Conservation (phyloP, 331 rosid species). For the Telfairia occidentalis region DNA sequence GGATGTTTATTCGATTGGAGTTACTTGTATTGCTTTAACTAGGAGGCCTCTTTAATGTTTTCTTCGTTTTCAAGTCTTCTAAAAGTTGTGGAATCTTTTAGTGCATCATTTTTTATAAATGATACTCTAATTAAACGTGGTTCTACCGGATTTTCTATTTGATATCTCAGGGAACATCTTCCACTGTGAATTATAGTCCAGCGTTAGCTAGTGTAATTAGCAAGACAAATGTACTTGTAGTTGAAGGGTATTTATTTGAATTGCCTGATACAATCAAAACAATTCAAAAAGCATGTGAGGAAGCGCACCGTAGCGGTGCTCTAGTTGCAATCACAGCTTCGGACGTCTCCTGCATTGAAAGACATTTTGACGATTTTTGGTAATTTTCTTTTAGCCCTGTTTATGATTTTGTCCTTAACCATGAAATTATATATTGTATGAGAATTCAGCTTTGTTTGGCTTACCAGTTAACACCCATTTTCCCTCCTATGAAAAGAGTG, state of each 20-base stretch:
- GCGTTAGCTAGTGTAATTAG: slow-evolving; percentile 59
- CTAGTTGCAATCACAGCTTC: slow-evolving; percentile 90
- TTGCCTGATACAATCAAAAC: slow-evolving; percentile 72
- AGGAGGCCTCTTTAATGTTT: background rate
- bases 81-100: background rate
- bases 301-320: slow-evolving; percentile 67
- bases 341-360: slow-evolving; percentile 81
- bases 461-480: background rate
- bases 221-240: slow-evolving; percentile 67
- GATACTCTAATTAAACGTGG: background rate
- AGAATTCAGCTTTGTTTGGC: background rate
- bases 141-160: slow-evolving; percentile 24
- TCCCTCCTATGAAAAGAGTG: background rate
- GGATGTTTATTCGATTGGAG: background rate
- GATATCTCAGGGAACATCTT: slow-evolving; percentile 79
- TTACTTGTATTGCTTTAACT: background rate
- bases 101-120: background rate
- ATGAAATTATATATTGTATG: background rate
- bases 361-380: slow-evolving; percentile 87
- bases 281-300: slow-evolving; percentile 55
- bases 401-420: background rate
- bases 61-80: background rate
- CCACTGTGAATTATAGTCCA: slow-evolving; percentile 53
- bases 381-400: slow-evolving; percentile 13
- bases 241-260: slow-evolving; percentile 90